These are phyloP conservation scores for Eimeria zaria DNA, from an alignment of 169 alveolate species.

Conservation along the genomic window DNA sequence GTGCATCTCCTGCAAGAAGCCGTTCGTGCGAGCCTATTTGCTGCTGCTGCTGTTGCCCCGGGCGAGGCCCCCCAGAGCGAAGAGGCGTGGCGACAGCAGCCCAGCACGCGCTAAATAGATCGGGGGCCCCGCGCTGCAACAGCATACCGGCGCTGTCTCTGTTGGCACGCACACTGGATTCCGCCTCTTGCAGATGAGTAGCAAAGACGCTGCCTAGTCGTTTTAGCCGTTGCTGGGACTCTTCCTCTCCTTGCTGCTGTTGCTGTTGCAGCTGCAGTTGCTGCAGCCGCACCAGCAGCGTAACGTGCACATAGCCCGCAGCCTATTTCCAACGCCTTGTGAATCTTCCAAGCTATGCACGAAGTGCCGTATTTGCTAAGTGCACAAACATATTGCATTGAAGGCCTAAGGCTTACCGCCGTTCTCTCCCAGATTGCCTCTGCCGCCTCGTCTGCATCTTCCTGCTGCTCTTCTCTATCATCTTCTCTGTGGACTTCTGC, in stretches of 20 bases:
- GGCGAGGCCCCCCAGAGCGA: conserved; percentile 24
- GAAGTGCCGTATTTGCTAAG: no score
- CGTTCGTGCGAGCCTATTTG: conserved; percentile 59
- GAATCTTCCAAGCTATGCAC: neutral
- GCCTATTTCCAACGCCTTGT: neutral
- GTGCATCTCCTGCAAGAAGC: conserved; percentile 33
- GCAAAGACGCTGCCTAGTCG: conserved; percentile 69
- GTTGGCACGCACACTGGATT: conserved; percentile 22
- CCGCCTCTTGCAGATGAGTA: conserved; percentile 31
- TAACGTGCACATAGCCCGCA: neutral
- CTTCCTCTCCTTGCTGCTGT: conserved; percentile 32
- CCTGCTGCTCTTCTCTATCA: neutral
- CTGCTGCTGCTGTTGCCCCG: conserved; percentile 37
- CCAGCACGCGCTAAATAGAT: conserved; percentile 53
- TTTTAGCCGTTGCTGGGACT: conserved; percentile 52
- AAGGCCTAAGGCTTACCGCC: conserved; percentile 5
- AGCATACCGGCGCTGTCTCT: conserved; percentile 24
- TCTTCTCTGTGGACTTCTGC: neutral
- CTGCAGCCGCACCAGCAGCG: conserved; percentile 2
- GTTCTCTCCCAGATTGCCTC: conserved; percentile 47
- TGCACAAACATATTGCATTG: neutral
- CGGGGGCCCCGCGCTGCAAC: conserved; percentile 62
- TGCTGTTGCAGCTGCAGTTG: conserved; percentile 56
- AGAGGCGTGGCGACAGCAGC: conserved; percentile 63
- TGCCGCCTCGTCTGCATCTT: conserved; percentile 52